These are phyloP conservation scores for Myochromella boudieri DNA, from an alignment of 768 basidiomycete species.

Conservation along the genomic window DNA sequence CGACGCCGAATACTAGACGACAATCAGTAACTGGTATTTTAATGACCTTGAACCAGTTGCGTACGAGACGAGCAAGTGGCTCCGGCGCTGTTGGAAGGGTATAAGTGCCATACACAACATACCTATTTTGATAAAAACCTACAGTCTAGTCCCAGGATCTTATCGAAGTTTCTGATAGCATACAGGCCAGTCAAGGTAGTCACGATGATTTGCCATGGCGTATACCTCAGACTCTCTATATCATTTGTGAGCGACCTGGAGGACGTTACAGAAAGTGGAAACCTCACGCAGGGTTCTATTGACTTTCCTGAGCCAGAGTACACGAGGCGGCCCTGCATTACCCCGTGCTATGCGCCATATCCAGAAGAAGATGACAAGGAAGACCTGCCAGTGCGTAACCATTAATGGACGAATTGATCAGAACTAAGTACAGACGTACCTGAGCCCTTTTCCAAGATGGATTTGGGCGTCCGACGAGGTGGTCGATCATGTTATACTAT, in stretches of 20 bases:
- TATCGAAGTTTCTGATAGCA: conserved; percentile 80
- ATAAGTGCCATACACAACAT: background rate
- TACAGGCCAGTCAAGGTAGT: conserved; percentile 86
- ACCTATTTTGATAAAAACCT: conserved; percentile 26
- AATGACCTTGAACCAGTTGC: conserved; percentile 21
- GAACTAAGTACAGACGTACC: conserved; percentile 34
- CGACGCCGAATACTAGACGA: conserved; percentile 76
- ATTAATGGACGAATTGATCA: background rate
- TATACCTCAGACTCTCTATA: no score
- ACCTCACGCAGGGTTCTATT: conserved; percentile 63
- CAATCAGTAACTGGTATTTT: background rate
- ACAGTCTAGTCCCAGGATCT: conserved; percentile 82
- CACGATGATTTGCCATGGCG: conserved; percentile 95
- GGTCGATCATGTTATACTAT: conserved; percentile 78
- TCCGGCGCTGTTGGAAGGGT: conserved; percentile 73
- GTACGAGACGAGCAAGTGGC: conserved; percentile 83
- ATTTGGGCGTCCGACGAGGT: conserved; percentile 83
- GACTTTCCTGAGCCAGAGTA: conserved; percentile 60
- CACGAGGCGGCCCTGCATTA: conserved; percentile 58
- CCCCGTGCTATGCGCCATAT: conserved; percentile 74
- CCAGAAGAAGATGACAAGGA: conserved; percentile 93
- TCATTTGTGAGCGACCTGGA: no score
- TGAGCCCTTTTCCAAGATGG: conserved; percentile 89
- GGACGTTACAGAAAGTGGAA: background rate
- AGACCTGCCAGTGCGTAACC: conserved; percentile 63